phyloP scores from a whole-genome alignment of 1,139 yeast genomes.

The Magnusiomyces paraingens region DNA sequence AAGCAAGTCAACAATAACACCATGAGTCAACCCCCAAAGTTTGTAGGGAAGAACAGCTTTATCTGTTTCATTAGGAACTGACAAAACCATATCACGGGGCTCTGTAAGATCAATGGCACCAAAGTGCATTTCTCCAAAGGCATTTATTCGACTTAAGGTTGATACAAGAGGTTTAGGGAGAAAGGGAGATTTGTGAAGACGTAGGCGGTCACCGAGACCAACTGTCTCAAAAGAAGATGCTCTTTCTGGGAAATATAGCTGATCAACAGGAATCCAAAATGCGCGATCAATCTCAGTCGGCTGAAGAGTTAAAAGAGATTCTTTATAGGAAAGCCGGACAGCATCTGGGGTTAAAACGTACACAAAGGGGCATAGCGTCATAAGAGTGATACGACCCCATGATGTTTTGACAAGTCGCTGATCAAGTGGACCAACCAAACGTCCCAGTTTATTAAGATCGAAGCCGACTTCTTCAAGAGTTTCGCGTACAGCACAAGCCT shows the following conservation, averaged over 20 bases:
- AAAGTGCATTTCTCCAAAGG: slow-evolving; percentile 31
- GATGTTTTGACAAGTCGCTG: slow-evolving; percentile 33
- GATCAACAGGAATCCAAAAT: slow-evolving; percentile 35
- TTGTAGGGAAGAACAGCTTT: slow-evolving; percentile 21
- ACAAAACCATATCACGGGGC: slow-evolving; percentile 13
- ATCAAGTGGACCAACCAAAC: slow-evolving; percentile 33
- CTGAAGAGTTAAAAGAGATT: slow-evolving; percentile 24
- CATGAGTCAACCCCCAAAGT: slow-evolving; percentile 37
- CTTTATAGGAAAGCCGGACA: slow-evolving; percentile 13
- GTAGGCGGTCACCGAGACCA: slow-evolving; percentile 26
- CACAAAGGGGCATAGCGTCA: slow-evolving; percentile 36
- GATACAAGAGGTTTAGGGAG: slow-evolving; percentile 20
- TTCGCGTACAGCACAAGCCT: slow-evolving; percentile 35
- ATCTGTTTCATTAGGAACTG: slow-evolving; percentile 2
- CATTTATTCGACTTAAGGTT: slow-evolving; percentile 16
- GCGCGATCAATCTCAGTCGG: slow-evolving; percentile 35
- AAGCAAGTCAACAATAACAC: slow-evolving; percentile 31
- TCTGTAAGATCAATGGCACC: slow-evolving; percentile 30
- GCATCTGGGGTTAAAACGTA: slow-evolving; percentile 26
- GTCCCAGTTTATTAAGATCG: slow-evolving; percentile 26
- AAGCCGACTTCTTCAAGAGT: slow-evolving; percentile 37
- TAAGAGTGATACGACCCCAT: slow-evolving; percentile 32
- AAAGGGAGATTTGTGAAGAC: slow-evolving; percentile 17
- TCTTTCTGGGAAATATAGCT: slow-evolving; percentile 23
- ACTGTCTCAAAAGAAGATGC: slow-evolving; percentile 23